Evolutionary conservation across 2,329 filamentous ascomycete genomes (phyloP).

Genomic region (Cercospora nicotianae): DNA sequence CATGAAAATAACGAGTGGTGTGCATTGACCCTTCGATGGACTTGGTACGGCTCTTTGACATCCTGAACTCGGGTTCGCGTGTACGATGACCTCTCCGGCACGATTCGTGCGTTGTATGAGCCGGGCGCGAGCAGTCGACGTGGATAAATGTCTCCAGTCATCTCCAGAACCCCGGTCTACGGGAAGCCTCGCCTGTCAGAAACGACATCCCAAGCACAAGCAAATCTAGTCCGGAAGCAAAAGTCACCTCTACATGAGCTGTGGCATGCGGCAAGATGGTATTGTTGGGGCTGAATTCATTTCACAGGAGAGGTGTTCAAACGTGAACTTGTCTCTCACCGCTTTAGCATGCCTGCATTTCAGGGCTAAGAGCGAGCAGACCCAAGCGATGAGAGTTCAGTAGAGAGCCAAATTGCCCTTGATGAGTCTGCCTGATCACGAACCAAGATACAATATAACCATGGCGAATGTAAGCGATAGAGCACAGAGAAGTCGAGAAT

Average conservation of each 20-base stretch:
- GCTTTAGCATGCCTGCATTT: not conserved
- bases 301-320: not conserved
- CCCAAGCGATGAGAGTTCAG: not conserved
- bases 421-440: not conserved
- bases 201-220: not conserved
- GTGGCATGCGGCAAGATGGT: not conserved
- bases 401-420: not conserved
- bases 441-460: not conserved
- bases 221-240: not conserved
- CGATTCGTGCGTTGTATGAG: not conserved
- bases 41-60: not conserved
- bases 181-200: not conserved
- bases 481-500: not conserved
- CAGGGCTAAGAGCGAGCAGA: not conserved
- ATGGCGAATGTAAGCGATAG: not conserved
- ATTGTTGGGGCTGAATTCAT: not conserved
- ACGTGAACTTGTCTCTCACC: not conserved
- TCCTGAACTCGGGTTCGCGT: not conserved
- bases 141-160: not conserved
- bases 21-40: not conserved
- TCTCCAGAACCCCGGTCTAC: not conserved
- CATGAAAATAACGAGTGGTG: not conserved
- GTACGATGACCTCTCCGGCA: not conserved
- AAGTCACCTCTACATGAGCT: not conserved
- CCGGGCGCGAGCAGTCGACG: not conserved